These are phyloP conservation scores for Cerioporus squamosus DNA, from an alignment of 1,284 basidiomycete species.

Conservation along the genomic window DNA sequence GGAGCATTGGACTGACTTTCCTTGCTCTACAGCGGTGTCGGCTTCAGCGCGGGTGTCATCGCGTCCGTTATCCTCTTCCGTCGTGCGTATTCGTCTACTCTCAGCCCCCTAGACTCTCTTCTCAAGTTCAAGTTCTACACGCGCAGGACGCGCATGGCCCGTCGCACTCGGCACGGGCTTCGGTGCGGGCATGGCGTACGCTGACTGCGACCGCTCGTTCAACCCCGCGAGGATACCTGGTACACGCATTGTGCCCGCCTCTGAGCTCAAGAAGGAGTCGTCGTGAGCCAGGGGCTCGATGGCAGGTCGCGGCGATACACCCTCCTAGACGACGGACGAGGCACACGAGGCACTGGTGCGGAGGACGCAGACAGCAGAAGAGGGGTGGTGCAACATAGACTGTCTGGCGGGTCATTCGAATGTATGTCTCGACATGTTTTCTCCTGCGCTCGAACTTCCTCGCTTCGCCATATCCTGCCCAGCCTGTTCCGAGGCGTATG, in stretches of 20 bases:
- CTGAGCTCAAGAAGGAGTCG: conserved; percentile 30
- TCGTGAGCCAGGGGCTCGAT: not conserved
- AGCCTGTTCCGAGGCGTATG: not conserved
- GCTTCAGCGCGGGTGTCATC: conserved; percentile 93
- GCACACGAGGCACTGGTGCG: too few species aligned
- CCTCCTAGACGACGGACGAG: not conserved
- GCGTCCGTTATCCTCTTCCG: conserved; percentile 95
- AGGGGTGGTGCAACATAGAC: conserved; percentile 12
- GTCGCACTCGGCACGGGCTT: conserved; percentile 93
- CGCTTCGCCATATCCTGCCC: not conserved
- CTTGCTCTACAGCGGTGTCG: conserved; percentile 75
- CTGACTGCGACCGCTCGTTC: conserved; percentile 96
- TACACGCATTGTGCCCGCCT: conserved; percentile 68
- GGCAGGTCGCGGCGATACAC: not conserved
- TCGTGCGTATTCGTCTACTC: conserved; percentile 62
- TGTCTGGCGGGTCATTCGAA: conserved; percentile 9
- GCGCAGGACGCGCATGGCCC: conserved; percentile 93
- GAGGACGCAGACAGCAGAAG: not conserved
- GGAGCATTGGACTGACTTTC: not conserved
- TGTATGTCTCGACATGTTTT: conserved; percentile 22
- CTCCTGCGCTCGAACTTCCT: not conserved
- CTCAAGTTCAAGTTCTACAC: not conserved
- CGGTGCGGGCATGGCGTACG: conserved; percentile 87
- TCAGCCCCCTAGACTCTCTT: not conserved
- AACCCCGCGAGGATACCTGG: conserved; percentile 94